Base-by-base conservation (phyloP, 306 rosid genomes). In the Dryas octopetala region DNA sequence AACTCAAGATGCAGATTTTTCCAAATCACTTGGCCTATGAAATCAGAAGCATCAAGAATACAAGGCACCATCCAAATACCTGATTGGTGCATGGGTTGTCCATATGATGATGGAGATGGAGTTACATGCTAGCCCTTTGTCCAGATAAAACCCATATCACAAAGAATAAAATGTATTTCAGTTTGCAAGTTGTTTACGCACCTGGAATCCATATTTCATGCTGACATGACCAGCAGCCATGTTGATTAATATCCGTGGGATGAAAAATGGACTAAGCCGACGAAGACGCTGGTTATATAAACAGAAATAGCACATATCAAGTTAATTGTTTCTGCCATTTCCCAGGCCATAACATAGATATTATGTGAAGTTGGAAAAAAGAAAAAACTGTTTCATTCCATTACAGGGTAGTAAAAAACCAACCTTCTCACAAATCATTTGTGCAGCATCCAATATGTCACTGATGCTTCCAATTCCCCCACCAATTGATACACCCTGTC, bases 151-250 rank as follows among this genome's bases (percentile, higher is more conserved):
- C 41, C 10, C 50, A 23, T 15, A 62, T 52, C 23, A 13, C 10
- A 41, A 5, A 43, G 49, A 52, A 4, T 12, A 13, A 4, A 14
- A 28, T 82, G 76, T 15, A 64, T 75, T 74, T 62, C 32, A 32
- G 67, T 44, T 62, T 48, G n/a, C 54, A 76, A 78, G 76, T 52
- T 47, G 67, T 44, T 26, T 38, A 64, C 19, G 47, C 79, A 95
- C 98, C 96, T 95, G 97, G 78, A 95, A 90, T 53, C 97, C 97
- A 83, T 91, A 95, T 78, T 87, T 95, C 96, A 95, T 95, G 97
- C 98, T 91, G 82, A 95, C 88, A 52, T 91, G 98, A 68, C 98
- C 97, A 47, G 98, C 88, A 66, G 98, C 98, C 98, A 95, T 91
- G 84, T 95, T 91, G 81, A 95, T 89, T 85, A 91, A 74, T 83